A percentile compares a stretch with the other conserved stretches of the same genome.
Conservation (phyloP, 306 rosid genomes). For the Pyrus bretschneideri region DNA sequence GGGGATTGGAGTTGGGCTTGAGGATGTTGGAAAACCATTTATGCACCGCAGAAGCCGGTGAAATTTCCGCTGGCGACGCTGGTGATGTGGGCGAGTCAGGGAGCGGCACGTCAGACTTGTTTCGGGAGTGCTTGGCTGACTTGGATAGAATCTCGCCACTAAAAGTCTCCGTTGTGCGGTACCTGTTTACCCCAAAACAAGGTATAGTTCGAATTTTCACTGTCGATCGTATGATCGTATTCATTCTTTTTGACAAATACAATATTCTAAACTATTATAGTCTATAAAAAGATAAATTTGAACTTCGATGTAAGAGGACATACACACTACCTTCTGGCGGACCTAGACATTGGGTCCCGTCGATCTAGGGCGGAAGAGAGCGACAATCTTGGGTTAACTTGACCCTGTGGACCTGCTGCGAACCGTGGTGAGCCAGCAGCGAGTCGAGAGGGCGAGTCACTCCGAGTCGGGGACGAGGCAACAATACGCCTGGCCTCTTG, state of each 20-base stretch:
- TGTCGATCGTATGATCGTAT: neutral
- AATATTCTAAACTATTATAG: no score
- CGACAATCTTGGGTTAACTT: slow-evolving; percentile 1
- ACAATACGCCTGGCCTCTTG: slow-evolving; percentile 63
- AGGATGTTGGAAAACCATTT: slow-evolving; percentile 57
- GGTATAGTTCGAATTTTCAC: neutral
- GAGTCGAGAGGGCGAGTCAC: slow-evolving; percentile 47
- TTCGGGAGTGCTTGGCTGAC: slow-evolving; percentile 51
- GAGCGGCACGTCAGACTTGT: slow-evolving; percentile 36
- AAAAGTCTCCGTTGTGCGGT: slow-evolving; percentile 46
- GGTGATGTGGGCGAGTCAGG: neutral
- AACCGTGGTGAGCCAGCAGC: slow-evolving; percentile 56
- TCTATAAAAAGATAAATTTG: no score
- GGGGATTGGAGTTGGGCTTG: slow-evolving; percentile 29
- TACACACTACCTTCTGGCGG: slow-evolving; percentile 59
- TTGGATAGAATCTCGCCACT: slow-evolving; percentile 67
- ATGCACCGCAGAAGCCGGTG: slow-evolving; percentile 52
- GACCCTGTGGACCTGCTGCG: slow-evolving; percentile 25
- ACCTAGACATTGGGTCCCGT: slow-evolving; percentile 56
- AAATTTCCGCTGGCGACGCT: neutral
- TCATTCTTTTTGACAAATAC: no score
- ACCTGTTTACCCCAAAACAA: slow-evolving; percentile 11
- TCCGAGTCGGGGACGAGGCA: slow-evolving; percentile 61
- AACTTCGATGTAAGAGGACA: no score
- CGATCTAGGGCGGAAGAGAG: slow-evolving; percentile 33